phyloP scores from a whole-genome alignment of 2,329 filamentous ascomycete genomes.

The Xylaria digitata region DNA sequence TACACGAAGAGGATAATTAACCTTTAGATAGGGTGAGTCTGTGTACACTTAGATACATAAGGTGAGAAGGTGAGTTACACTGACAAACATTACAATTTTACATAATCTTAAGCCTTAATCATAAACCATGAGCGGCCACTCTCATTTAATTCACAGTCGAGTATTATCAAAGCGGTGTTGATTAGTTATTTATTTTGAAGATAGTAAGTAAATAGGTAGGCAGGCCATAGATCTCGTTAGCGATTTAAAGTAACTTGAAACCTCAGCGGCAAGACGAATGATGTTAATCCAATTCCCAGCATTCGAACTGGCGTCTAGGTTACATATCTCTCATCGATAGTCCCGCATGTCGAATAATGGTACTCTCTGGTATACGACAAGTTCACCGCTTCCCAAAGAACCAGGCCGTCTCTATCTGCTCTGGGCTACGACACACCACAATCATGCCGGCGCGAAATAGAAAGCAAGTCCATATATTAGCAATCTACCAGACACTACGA shows the following conservation, averaged over 20 bases:
- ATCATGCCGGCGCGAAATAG: slow-evolving; percentile 12
- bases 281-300: background rate
- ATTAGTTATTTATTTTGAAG: background rate
- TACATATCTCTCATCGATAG: background rate
- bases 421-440: background rate
- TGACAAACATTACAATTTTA: background rate
- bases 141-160: background rate
- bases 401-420: too few relatives aligned
- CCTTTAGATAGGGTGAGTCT: too few relatives aligned
- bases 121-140: background rate
- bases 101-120: background rate
- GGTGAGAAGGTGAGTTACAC: background rate
- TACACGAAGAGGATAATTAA: background rate
- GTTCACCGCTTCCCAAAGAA: too few relatives aligned
- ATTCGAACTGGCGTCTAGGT: background rate
- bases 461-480: slow-evolving; percentile 35
- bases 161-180: background rate
- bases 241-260: background rate
- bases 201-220: background rate
- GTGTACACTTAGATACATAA: background rate
- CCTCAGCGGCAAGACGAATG: too few relatives aligned
- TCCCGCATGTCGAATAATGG: too few relatives aligned
- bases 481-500: slow-evolving; percentile 27
- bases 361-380: background rate
- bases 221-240: background rate